Percentiles rank a stretch among this genome's conserved stretches.
These are phyloP conservation scores for Abelmoschus esculentus DNA, from an alignment of 345 rosid species.

Conservation along the genomic window DNA sequence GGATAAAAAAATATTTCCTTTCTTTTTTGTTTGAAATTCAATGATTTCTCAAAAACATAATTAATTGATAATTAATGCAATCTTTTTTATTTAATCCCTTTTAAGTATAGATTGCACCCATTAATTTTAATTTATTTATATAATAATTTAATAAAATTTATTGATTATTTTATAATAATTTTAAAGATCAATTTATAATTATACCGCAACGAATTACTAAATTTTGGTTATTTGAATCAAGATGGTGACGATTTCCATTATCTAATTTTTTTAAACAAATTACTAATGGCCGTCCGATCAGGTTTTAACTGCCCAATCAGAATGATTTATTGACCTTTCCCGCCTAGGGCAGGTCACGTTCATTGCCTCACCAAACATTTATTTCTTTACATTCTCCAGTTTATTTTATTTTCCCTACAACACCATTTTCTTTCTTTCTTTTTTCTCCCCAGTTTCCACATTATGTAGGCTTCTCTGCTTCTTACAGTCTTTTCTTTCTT, in stretches of 20 bases:
- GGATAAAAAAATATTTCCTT: background rate
- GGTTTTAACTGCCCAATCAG: background rate
- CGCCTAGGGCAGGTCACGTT: background rate
- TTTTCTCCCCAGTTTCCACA: background rate
- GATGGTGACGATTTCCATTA: background rate
- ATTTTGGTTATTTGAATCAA: background rate
- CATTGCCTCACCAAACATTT: background rate
- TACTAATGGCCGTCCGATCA: background rate
- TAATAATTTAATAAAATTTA: no score
- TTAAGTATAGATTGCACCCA: background rate
- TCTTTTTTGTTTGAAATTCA: background rate
- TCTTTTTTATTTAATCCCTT: background rate
- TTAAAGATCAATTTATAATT: no score
- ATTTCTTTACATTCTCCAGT: background rate
- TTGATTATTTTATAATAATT: no score
- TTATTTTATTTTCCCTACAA: background rate
- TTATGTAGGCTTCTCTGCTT: conserved; percentile 3
- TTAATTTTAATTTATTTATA: background rate
- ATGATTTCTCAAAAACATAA: background rate
- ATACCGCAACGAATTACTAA: no score
- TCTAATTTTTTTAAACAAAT: background rate
- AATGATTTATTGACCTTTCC: background rate
- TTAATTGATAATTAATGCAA: background rate
- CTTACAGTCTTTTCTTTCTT: background rate
- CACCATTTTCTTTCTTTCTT: background rate